Conservation (phyloP, 169 alveolate species). For the Cyclospora cayetanensis region DNA sequence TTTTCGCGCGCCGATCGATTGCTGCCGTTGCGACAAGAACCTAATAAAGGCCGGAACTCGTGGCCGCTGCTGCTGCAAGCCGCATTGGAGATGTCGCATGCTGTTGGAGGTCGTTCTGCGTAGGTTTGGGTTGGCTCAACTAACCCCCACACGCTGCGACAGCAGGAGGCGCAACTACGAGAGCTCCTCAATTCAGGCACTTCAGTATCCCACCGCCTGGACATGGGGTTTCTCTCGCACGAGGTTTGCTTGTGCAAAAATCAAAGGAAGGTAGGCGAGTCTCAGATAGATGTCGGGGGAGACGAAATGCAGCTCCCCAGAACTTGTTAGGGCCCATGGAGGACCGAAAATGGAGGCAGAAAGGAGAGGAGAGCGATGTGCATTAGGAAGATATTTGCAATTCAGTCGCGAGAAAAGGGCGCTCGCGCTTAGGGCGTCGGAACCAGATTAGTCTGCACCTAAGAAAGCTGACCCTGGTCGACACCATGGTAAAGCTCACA, state of each 20-base stretch:
- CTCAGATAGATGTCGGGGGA: background rate
- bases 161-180: constrained; percentile 58
- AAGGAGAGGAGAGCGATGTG: background rate
- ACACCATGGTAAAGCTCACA: no score
- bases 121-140: constrained; percentile 59
- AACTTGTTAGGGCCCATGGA: no score
- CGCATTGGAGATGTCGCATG: no score
- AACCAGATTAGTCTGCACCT: no score
- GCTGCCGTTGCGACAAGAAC: no score
- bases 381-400: no score
- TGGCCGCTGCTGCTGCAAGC: constrained; percentile 16
- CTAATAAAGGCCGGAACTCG: no score
- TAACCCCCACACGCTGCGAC: constrained; percentile 44
- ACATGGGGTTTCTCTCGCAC: constrained; percentile 32
- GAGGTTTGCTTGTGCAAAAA: constrained; percentile 14
- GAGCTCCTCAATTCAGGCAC: background rate
- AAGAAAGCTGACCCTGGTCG: no score
- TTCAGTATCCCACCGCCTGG: constrained; percentile 2
- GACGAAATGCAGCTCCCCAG: background rate
- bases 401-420: no score
- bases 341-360: background rate
- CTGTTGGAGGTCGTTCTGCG: background rate
- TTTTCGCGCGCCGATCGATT: no score
- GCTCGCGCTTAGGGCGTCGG: no score
- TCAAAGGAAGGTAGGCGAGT: constrained; percentile 12